phyloP scores from a whole-genome alignment of 2,329 filamentous ascomycete species.

The Penicillium sp. region DNA sequence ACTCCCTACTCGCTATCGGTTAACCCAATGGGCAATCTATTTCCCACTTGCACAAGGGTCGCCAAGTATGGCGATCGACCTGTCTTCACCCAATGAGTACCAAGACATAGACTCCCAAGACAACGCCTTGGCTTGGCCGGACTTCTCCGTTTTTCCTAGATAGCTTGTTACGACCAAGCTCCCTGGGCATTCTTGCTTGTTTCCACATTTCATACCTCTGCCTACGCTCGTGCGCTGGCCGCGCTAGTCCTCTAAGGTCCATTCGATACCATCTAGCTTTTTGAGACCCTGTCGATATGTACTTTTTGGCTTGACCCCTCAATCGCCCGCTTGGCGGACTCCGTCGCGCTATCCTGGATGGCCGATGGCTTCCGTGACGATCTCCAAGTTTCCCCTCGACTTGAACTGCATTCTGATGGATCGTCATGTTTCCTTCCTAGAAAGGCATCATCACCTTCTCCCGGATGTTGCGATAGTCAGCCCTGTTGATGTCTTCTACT shows the following conservation, averaged over 20 bases:
- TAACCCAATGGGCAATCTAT: slow-evolving; percentile 3
- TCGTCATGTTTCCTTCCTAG: slow-evolving; percentile 23
- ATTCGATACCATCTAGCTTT: neutral
- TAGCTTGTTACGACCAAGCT: slow-evolving; percentile 25
- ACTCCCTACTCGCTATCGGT: neutral
- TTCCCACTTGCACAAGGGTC: neutral
- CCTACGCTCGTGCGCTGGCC: neutral
- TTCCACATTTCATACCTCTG: slow-evolving; percentile 2
- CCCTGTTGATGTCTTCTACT: neutral
- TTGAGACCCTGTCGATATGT: slow-evolving; percentile 10
- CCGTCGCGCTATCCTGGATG: slow-evolving; percentile 18
- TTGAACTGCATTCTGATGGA: slow-evolving; percentile 14
- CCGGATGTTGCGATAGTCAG: slow-evolving; percentile 13
- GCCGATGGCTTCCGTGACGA: slow-evolving; percentile 26
- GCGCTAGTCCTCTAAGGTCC: slow-evolving; percentile 11
- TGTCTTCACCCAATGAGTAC: slow-evolving; percentile 17
- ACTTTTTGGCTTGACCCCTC: slow-evolving; percentile 4
- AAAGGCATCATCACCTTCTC: slow-evolving; percentile 23
- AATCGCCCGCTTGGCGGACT: slow-evolving; percentile 16
- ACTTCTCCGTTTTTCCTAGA: slow-evolving; percentile 17
- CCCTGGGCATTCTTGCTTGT: slow-evolving; percentile 8
- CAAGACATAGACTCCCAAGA: neutral
- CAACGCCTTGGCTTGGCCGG: slow-evolving; percentile 12
- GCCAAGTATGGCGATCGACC: slow-evolving; percentile 21
- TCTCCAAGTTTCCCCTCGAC: slow-evolving; percentile 15